Percentiles rank a stretch among this genome's conserved stretches.
Conservation (phyloP, 805 yeast genomes). For the Lipomyces oligophaga region DNA sequence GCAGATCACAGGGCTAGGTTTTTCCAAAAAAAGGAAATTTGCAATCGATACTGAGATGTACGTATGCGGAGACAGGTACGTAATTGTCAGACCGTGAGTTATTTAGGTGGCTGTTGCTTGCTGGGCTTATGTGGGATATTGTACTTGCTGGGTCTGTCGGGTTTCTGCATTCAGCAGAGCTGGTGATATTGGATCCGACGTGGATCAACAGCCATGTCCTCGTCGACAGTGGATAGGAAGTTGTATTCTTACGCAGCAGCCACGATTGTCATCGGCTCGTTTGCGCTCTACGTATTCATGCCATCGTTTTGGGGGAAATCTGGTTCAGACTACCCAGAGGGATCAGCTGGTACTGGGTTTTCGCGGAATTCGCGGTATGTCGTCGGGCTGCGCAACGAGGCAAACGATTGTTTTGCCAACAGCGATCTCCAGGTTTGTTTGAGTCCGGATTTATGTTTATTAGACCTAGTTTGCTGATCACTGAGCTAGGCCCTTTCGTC, state of each 20-base stretch:
- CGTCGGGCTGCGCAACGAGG: slow-evolving; percentile 75
- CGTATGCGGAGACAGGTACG: too few species aligned
- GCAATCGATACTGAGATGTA: too few species aligned
- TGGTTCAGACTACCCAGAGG: slow-evolving; percentile 3
- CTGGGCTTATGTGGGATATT: not conserved
- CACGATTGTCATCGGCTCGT: slow-evolving; percentile 18
- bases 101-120: too few species aligned
- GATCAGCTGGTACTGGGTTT: slow-evolving; percentile 3
- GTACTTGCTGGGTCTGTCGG: not conserved
- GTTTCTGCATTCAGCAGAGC: not conserved
- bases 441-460: not conserved
- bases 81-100: too few species aligned
- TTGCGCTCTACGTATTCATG: slow-evolving; percentile 36
- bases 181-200: too few species aligned
- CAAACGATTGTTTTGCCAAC: slow-evolving; percentile 92
- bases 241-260: slow-evolving; percentile 14
- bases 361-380: slow-evolving; percentile 44
- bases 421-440: slow-evolving; percentile 76
- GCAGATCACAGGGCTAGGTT: too few species aligned
- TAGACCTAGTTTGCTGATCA: not conserved
- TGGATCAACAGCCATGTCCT: too few species aligned
- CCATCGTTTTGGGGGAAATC: slow-evolving; percentile 32
- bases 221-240: too few species aligned
- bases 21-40: too few species aligned
- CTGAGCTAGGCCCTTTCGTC: slow-evolving; percentile 21